phyloP scores from a whole-genome alignment of 805 yeast species.

The Scheffersomyces amazonensis region DNA sequence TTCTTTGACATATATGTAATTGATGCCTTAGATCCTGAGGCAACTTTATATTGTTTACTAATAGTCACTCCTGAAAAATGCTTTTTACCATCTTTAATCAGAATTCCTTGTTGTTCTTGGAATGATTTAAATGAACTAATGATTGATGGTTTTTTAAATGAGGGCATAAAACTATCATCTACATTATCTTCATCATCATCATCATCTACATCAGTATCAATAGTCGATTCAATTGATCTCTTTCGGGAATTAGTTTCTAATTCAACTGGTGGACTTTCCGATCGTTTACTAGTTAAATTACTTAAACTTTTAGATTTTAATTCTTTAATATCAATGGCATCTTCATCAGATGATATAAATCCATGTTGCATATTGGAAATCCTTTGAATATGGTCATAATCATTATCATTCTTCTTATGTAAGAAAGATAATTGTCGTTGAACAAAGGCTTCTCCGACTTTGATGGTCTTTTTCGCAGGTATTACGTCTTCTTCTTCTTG shows the following conservation, averaged over 20 bases:
- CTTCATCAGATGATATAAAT: constrained; percentile 33
- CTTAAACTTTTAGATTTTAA: constrained; percentile 43
- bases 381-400: constrained; percentile 29
- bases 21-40: constrained; percentile 55
- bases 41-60: constrained; percentile 51
- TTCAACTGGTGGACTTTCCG: constrained; percentile 22
- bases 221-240: constrained; percentile 6
- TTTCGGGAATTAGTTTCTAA: constrained; percentile 16
- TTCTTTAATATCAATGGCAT: constrained; percentile 41
- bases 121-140: constrained; percentile 44
- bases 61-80: constrained; percentile 48
- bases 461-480: constrained; percentile 27
- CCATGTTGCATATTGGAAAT: constrained; percentile 33
- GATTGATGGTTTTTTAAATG: constrained; percentile 44
- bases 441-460: constrained; percentile 54
- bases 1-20: constrained; percentile 50
- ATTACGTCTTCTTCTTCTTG: constrained; percentile 15
- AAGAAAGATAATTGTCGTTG: constrained; percentile 56
- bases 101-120: constrained; percentile 34
- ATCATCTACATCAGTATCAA: constrained; percentile 8
- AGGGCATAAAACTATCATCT: constrained; percentile 36
- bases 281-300: constrained; percentile 22
- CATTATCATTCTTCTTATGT: constrained; percentile 26
- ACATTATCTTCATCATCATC: constrained; percentile 25
- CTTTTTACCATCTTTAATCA: constrained; percentile 35